Percentiles rank a stretch among this genome's conserved stretches.
phyloP scores from a whole-genome alignment of 768 basidiomycete genomes.

The Flagelloscypha sp. region DNA sequence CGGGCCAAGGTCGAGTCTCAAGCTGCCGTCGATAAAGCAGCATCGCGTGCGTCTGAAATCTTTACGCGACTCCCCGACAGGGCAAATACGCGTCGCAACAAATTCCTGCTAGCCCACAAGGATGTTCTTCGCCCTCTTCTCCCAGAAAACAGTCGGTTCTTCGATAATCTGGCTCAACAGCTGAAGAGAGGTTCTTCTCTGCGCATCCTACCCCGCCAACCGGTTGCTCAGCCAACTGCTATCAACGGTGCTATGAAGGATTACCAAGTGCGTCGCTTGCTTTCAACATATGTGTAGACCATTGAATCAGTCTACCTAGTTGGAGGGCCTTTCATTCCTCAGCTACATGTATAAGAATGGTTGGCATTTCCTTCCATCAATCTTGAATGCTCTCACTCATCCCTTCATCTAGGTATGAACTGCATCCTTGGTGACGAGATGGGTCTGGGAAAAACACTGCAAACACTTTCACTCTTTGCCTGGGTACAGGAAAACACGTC shows the following conservation, averaged over 20 bases:
- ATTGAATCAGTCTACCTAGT: conserved; percentile 18
- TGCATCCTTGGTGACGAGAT: conserved; percentile 71
- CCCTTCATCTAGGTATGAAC: conserved; percentile 40
- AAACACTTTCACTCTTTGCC: conserved; percentile 61
- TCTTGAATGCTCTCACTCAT: too few relatives aligned
- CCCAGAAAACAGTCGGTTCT: conserved; percentile 28
- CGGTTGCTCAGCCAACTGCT: conserved; percentile 39
- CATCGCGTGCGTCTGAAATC: too few relatives aligned
- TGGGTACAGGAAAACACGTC: conserved; percentile 50
- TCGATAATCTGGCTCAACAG: conserved; percentile 26
- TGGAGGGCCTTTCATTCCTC: conserved; percentile 59
- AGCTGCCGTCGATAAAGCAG: too few relatives aligned
- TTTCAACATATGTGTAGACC: conserved; percentile 1
- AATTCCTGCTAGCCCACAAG: too few relatives aligned
- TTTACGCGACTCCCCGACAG: too few relatives aligned
- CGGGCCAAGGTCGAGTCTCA: too few relatives aligned
- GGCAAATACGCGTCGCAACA: too few relatives aligned
- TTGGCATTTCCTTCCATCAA: conserved; percentile 17
- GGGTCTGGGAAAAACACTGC: conserved; percentile 61
- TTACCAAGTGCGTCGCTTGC: conserved; percentile 43
- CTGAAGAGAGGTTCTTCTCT: conserved; percentile 9
- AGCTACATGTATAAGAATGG: conserved; percentile 63
- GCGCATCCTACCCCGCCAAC: conserved; percentile 23
- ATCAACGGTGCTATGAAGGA: conserved; percentile 62
- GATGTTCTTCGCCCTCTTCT: conserved; percentile 40